Base-by-base conservation (phyloP, 208 protist genomes). In the Strigomonas galati region DNA sequence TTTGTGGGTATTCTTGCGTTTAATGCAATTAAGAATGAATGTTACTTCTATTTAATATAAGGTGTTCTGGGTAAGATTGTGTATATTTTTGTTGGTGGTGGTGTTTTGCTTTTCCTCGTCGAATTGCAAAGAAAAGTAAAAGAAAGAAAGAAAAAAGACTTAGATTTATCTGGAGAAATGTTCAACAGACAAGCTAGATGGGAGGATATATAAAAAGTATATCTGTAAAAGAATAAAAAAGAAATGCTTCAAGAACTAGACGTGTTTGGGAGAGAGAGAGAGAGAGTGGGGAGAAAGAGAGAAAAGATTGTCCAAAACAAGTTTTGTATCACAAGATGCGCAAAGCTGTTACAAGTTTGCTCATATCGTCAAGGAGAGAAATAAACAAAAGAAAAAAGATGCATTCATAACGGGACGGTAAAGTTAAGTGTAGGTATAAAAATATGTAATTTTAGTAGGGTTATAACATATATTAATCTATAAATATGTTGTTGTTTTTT, bases 391-490 rank as follows among this genome's bases (percentile, higher is more conserved):
- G 14, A 49, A 49, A 49, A 23, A 49, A 23, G 44, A 23, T 49
- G 14, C 2, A 14, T 44, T 6, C 6, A 44, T 17, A 14, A 44
- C 9, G 14, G 9, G 37, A 44, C 6, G 9, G 37, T 14, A 44
- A 44, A 44, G 9, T 6, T 14, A 44, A 17, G 37, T 14, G 37
- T 44, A 44, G 9, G 37, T 44, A 44, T 14, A 14, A 6, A 14
- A 6, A 44, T 7, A 54, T 54, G 12, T 28, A 24, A 10, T 54
- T n/a, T 54, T 54, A 48, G 43, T 48, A 48, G 43, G 17, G 17
- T 48, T n/a, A n/a, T n/a, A n/a, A n/a, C n/a, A n/a, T n/a, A n/a
- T n/a, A 46, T 46, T 46, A 46, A 46, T 46, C 40, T 56, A 54
- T 35, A 27, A n/a, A n/a, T 19, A 66, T 28, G 40, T 17, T 24